phyloP scores from a whole-genome alignment of 164 flowering plant species.

The Umbellularia californica region DNA sequence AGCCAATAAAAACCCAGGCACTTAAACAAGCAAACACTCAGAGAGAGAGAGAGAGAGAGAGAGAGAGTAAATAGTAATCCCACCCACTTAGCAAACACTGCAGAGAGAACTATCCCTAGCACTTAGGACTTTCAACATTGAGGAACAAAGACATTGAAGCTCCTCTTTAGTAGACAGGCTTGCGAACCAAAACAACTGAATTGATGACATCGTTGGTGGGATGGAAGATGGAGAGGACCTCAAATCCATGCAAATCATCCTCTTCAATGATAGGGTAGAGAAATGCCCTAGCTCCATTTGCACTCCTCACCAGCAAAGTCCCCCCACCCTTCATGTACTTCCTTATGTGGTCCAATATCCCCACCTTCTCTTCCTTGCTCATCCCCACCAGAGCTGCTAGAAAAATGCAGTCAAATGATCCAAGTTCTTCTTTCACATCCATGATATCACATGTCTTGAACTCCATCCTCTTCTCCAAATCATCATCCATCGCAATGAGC shows the following conservation, averaged over 20 bases:
- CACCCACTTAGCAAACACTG: no score
- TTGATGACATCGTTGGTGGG: slow-evolving; percentile 52
- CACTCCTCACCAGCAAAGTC: slow-evolving; percentile 47
- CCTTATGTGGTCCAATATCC: slow-evolving; percentile 38
- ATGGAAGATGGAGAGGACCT: slow-evolving; percentile 45
- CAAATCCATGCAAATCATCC: slow-evolving; percentile 40
- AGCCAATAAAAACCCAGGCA: no score
- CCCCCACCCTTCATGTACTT: slow-evolving; percentile 47
- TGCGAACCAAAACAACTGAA: slow-evolving; percentile 44
- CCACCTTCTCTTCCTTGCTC: slow-evolving; percentile 43
- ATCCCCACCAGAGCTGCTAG: slow-evolving; percentile 67
- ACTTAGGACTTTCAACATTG: no score
- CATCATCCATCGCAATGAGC: slow-evolving; percentile 31
- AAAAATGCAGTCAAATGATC: slow-evolving; percentile 42
- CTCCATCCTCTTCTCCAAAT: slow-evolving; percentile 47
- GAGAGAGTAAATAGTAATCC: no score
- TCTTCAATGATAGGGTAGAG: slow-evolving; percentile 53
- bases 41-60: no score
- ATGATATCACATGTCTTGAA: slow-evolving; percentile 39
- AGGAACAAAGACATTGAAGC: neutral
- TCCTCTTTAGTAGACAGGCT: slow-evolving; percentile 9
- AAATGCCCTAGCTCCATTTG: slow-evolving; percentile 51
- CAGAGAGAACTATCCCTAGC: no score
- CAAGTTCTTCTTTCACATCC: slow-evolving; percentile 35
- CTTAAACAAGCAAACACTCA: no score